Conservation (phyloP, 805 yeast species). For the Yarrowia divulgata region DNA sequence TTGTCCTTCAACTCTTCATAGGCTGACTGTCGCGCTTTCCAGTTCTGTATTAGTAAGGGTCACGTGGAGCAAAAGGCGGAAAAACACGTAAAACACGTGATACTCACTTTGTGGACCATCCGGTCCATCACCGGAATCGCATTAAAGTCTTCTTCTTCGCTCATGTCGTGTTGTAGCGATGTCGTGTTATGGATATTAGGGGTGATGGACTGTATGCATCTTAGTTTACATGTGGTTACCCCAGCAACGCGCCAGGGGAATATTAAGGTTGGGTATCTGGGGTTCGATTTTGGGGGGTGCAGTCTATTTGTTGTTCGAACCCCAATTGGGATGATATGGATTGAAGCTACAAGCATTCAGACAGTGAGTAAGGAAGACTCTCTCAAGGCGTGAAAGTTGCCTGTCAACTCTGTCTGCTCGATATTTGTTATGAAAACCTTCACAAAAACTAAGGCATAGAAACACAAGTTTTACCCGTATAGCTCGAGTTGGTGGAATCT, state of each 20-base stretch:
- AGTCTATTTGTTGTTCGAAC: too few species aligned
- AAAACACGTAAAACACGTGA: slow-evolving; percentile 8
- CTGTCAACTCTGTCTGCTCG: too few species aligned
- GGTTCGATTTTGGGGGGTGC: not conserved
- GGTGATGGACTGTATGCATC: not conserved
- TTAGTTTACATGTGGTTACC: slow-evolving; percentile 29
- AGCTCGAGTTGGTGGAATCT: too few species aligned
- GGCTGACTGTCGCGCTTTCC: slow-evolving; percentile 87
- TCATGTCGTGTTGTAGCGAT: slow-evolving; percentile 44
- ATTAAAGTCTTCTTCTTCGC: slow-evolving; percentile 67
- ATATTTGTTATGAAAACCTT: too few species aligned
- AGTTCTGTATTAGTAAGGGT: slow-evolving; percentile 50
- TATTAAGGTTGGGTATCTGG: not conserved
- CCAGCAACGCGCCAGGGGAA: slow-evolving; percentile 6
- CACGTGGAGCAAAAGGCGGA: too few species aligned
- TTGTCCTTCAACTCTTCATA: slow-evolving; percentile 68
- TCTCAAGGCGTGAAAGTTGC: too few species aligned
- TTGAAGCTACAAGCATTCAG: too few species aligned
- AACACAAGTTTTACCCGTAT: too few species aligned
- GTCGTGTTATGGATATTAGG: slow-evolving; percentile 10
- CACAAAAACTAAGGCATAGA: too few species aligned
- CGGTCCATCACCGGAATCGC: slow-evolving; percentile 71
- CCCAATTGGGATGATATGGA: too few species aligned
- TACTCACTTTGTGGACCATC: slow-evolving; percentile 64
- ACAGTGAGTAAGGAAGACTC: too few species aligned